A percentile compares a stretch with the other conserved stretches of the same genome.
Evolutionary conservation across 129 eudicot genomes (phyloP).

Genomic region (Flaveria bidentis): DNA sequence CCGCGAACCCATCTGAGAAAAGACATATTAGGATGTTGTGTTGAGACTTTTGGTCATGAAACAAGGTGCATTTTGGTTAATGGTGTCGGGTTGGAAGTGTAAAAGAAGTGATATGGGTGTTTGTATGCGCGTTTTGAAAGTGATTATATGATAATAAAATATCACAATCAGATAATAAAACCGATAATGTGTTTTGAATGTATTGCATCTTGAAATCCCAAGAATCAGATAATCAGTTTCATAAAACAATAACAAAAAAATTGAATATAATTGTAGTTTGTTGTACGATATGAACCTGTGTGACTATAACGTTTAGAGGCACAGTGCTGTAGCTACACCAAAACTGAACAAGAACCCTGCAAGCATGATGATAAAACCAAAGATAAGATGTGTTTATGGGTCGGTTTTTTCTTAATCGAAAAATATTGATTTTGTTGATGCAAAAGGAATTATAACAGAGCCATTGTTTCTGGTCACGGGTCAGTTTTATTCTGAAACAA

Average conservation of each 20-base stretch:
- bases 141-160: neutral
- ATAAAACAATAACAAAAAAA: neutral
- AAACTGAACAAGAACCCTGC: slow-evolving; percentile 91
- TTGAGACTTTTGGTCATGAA: neutral
- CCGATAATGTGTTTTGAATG: neutral
- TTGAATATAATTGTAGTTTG: neutral
- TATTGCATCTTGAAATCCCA: neutral
- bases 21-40: neutral
- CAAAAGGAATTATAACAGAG: neutral
- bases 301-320: slow-evolving; percentile 76
- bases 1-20: slow-evolving; percentile 89
- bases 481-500: neutral
- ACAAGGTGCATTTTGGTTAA: neutral
- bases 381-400: neutral
- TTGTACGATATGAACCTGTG: slow-evolving; percentile 50
- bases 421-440: neutral
- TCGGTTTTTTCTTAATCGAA: neutral
- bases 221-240: neutral
- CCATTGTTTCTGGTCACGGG: neutral
- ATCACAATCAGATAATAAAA: neutral
- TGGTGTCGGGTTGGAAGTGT: too few species aligned
- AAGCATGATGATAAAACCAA: slow-evolving; percentile 5
- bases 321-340: slow-evolving; percentile 99
- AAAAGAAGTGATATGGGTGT: neutral
- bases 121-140: neutral